Base-by-base conservation (phyloP, 163 green algal species). In the Volvox carteri region DNA sequence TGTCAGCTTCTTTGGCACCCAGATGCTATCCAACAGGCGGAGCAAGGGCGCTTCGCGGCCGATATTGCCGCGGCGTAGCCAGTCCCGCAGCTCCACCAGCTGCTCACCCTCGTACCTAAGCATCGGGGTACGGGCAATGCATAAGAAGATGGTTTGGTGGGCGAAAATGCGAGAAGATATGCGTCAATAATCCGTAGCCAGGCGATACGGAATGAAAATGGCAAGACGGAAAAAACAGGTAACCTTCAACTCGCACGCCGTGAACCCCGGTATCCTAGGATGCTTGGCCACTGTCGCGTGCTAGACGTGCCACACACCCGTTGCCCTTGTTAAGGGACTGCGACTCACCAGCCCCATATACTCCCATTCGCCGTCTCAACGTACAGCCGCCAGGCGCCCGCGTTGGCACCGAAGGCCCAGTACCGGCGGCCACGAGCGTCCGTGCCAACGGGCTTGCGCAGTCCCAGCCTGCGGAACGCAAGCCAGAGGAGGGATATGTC, bases 341-440 rank as follows among this genome's bases (percentile, higher is more conserved):
- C 7, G 4, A 73, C 81, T 37, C 48, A 87, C 81, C 93, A 97
- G 74, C 95, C 96, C 96, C 96, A 98, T 0, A 46, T 74, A 60
- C 42, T 30, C n/a, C 93, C 92, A 2, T 90, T 79, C 21, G 90
- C 48, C 39, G 90, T 84, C 90, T 98, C 95, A 19, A 96, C 93
- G 85, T 93, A 98, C 30, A 98, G 78, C 19, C 94, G 86, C 89
- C 95, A 98, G 9, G 92, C 92, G 46, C 91, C 95, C 2, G 94
- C 89, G 50, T 46, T 74, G 42, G 90, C 90, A 35, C 96, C 96
- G n/a, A 98, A 74, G 21, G 92, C 94, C 96, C 96, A 98, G 94
- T 98, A 98, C 37, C 93, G 92, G 35, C 95, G 93, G 0, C 93
- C 68, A 18, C 92, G 87, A 23, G 86, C 78, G 90, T 98, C 96